Base-by-base conservation (phyloP, 768 basidiomycete species). In the Amanita rubescens region DNA sequence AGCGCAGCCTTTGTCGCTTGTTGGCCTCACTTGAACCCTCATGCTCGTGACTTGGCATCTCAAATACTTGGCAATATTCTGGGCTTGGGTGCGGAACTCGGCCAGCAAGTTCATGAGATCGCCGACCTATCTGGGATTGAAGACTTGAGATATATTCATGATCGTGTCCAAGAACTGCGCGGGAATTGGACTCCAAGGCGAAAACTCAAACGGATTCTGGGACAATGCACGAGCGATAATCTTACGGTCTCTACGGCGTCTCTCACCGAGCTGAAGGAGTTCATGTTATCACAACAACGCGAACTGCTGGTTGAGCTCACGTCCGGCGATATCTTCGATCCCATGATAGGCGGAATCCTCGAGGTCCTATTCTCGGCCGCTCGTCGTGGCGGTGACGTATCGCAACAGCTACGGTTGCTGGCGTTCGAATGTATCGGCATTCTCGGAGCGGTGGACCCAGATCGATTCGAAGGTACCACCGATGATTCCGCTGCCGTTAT, bases 401-500 rank as follows among this genome's bases (percentile, higher is more conserved):
- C 77, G 5, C 87, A 94, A 42, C 62, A 74, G 1, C 62, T 93
- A 8, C 82, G 84, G 15, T 70, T 81, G 39, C 67, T 89, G 17
- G 87, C 92, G 0, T 94, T 86, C 62, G 90, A 96, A 63, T 96
- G 91, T 63, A 82, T 98, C 52, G 93, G 94, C 1, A 79, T 90
- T 19, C 70, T 98, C 11, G 96, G 96, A 5, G 96, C 96, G 2
- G 77, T 94, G 15, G 96, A 99, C 67, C 95, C 95, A 0, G 95
- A 98, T 71, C 79, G 96, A 46, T 87, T 88, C 61, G 86, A 90
- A 57, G 74, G 91, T 17, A 70, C 72, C 1, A 65, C 75, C 27
- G 70, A 68, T 34, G 84, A 87, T 57, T 67, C 78, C 2, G 76
- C 77, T 41, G 85, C 89, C 69, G 77, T 93, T 43, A 76, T 97